Evolutionary conservation across 805 yeast genomes (phyloP).

Genomic region (Yarrowia porcina): DNA sequence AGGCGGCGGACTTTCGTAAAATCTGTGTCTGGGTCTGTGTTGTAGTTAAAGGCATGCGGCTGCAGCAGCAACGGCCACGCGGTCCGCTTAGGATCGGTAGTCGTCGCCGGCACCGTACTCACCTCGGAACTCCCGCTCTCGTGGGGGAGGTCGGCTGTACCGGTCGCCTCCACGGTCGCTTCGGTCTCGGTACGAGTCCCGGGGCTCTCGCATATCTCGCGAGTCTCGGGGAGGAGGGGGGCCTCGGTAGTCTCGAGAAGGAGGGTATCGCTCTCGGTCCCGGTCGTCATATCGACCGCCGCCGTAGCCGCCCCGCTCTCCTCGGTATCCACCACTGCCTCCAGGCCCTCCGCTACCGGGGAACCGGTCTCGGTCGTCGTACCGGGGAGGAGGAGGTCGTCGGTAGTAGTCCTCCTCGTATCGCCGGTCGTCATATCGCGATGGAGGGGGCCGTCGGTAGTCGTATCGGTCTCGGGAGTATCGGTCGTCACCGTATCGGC

Average conservation of each 20-base stretch:
- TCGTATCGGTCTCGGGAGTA: conserved; percentile 31
- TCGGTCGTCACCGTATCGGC: conserved; percentile 28
- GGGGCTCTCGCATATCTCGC: conserved; percentile 26
- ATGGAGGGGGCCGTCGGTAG: conserved; percentile 29
- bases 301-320: conserved; percentile 23
- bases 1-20: neutral
- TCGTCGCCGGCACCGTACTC: conserved; percentile 29
- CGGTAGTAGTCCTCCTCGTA: conserved; percentile 33
- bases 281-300: conserved; percentile 29
- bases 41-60: neutral
- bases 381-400: conserved; percentile 30
- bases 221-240: conserved; percentile 24
- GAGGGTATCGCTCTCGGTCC: conserved; percentile 29
- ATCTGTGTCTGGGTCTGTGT: neutral
- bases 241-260: conserved; percentile 28
- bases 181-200: conserved; percentile 26
- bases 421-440: conserved; percentile 30
- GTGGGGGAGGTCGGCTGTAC: conserved; percentile 24
- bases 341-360: conserved; percentile 24
- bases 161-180: conserved; percentile 10
- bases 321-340: conserved; percentile 22
- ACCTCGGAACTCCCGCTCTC: conserved; percentile 23
- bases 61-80: neutral
- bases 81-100: conserved; percentile 26
- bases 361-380: conserved; percentile 29